Base-by-base conservation (phyloP, 176 grass and related monocot species). In the Elymus sibiricus region DNA sequence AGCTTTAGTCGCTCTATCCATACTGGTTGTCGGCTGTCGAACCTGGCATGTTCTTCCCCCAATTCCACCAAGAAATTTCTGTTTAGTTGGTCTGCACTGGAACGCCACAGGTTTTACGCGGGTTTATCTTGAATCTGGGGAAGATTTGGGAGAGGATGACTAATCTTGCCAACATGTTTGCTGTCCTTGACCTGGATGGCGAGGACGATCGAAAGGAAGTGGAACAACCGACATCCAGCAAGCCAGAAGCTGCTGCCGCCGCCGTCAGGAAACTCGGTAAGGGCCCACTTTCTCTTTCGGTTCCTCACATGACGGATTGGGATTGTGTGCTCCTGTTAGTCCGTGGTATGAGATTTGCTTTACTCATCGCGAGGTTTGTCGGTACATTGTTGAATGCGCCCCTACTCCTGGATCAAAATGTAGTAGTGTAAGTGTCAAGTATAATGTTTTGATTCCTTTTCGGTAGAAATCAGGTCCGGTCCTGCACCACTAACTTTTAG, bases 171-270 rank as follows among this genome's bases (percentile, higher is more conserved):
- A 93, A 93, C 64, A 29, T 88, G 64, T 88, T 93, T 63, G 76
- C 91, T 60, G 64, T 88, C 80, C 88, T 93, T 77, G 27, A 82
- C 28, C 74, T 93, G 85, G 91, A 90, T 74, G 91, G n/a, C 71
- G 91, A 85, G n/a, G 91, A 85, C 55, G 82, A 90, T 46, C 68
- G 70, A 21, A 87, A 91, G 68, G 86, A 91, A 77, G 59, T 40
- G 39, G 35, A 55, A 34, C 16, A 87, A 27, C 34, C 66, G 27
- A 16, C 79, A 44, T 81, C 80, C 65, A 78, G 40, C 47, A 87
- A 87, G 21, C n/a, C 58, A 10, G 68, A 63, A 53, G 76, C 42
- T 51, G 78, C 72, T 24, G 60, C 49, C 16, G 15, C 12, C 32
- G 27, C 51, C 32, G 9, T 55, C 59, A 38, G 14, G 49, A 74